These are phyloP conservation scores for Populus nigra DNA, from an alignment of 345 rosid genomes.

Conservation along the genomic window DNA sequence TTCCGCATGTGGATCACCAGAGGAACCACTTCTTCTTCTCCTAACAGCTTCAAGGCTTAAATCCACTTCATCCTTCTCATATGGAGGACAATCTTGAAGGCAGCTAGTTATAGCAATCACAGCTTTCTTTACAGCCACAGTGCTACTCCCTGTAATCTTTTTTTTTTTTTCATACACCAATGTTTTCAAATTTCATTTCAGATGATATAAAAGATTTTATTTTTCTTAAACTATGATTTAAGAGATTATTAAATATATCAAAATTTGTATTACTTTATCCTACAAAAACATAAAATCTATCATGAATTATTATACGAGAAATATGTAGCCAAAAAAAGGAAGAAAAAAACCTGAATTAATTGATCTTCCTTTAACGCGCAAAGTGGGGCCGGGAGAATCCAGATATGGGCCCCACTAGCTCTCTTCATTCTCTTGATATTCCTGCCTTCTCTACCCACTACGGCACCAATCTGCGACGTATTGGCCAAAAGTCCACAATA, in stretches of 20 bases:
- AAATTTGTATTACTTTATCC: not conserved
- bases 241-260: too few relatives aligned
- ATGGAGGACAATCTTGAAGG: conserved; percentile 43
- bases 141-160: conserved; percentile 50
- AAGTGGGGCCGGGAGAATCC: conserved; percentile 52
- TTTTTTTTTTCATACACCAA: not conserved
- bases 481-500: conserved; percentile 59
- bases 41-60: conserved; percentile 26
- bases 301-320: too few relatives aligned
- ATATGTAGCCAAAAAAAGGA: not conserved
- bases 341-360: conserved; percentile 52
- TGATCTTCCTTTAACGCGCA: conserved; percentile 46
- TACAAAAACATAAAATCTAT: too few relatives aligned
- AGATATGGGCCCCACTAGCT: conserved; percentile 50
- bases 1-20: conserved; percentile 43
- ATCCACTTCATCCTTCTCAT: conserved; percentile 15
- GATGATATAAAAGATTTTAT: not conserved
- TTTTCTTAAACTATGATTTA: too few relatives aligned
- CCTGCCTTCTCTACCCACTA: conserved; percentile 49
- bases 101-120: conserved; percentile 43
- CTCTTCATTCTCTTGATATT: conserved; percentile 45
- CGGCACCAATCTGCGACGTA: conserved; percentile 47
- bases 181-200: not conserved
- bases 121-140: conserved; percentile 67
- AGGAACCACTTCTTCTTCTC: conserved; percentile 17